A percentile compares a stretch with the other conserved stretches of the same genome.
Evolutionary conservation across 2,329 filamentous ascomycete genomes (phyloP).

Genomic region (Colletotrichum sp.): DNA sequence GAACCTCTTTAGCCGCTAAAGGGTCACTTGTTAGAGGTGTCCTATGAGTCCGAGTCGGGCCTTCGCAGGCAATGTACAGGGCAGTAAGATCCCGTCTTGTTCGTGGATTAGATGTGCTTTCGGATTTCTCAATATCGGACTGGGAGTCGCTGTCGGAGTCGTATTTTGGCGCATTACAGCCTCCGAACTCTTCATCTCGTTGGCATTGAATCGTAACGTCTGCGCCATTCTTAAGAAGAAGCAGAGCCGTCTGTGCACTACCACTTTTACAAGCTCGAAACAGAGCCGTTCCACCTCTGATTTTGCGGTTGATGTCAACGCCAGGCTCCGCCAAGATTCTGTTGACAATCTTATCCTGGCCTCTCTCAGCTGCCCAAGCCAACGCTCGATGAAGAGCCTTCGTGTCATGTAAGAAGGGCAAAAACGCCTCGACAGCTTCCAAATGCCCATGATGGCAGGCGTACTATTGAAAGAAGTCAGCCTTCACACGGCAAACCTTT

Average conservation of each 20-base stretch:
- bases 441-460: too few relatives aligned
- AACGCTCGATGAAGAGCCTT: too few relatives aligned
- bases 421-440: too few relatives aligned
- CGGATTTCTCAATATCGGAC: background rate
- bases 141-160: background rate
- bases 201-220: slow-evolving; percentile 12
- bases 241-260: background rate
- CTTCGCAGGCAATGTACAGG: background rate
- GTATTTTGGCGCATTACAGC: background rate
- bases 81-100: background rate
- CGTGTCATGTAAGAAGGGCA: too few relatives aligned
- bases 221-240: slow-evolving; percentile 27
- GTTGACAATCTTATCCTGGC: slow-evolving; percentile 26
- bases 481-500: too few relatives aligned
- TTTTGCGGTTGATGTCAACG: slow-evolving; percentile 33
- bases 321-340: slow-evolving; percentile 33
- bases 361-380: slow-evolving; percentile 27
- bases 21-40: background rate
- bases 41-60: background rate
- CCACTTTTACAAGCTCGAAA: background rate
- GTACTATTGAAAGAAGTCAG: too few relatives aligned
- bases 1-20: background rate
- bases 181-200: background rate
- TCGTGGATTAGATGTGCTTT: background rate
- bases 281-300: slow-evolving; percentile 22